Percentiles rank a stretch among this genome's conserved stretches.
phyloP scores from a whole-genome alignment of 179 eudicot genomes.

The Sideroxylon spinosum region DNA sequence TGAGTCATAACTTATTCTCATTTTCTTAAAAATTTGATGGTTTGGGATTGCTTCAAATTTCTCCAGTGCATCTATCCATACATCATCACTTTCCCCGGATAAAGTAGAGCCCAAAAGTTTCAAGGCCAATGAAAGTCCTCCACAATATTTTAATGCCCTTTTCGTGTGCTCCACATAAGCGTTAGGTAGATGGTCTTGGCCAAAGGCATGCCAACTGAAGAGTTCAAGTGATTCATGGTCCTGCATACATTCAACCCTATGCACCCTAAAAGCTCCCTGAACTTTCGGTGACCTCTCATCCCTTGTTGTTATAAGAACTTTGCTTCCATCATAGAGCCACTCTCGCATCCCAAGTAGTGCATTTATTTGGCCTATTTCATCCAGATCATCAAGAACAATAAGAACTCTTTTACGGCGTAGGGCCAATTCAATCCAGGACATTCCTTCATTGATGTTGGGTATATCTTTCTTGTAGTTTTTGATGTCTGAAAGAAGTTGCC shows the following conservation, averaged over 20 bases:
- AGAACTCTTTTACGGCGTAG: neutral
- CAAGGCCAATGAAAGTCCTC: neutral
- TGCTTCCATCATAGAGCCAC: neutral
- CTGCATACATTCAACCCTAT: neutral
- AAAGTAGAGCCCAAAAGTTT: no score
- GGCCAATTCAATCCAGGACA: neutral
- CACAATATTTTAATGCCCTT: no score
- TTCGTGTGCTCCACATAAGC: neutral
- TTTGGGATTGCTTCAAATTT: neutral
- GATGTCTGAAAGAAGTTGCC: slow-evolving; percentile 1
- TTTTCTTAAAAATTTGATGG: no score
- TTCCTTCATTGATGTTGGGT: neutral
- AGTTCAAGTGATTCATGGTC: neutral
- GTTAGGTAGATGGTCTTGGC: no score
- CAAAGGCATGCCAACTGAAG: no score
- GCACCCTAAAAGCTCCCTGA: neutral
- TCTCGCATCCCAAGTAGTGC: neutral
- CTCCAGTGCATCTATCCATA: neutral
- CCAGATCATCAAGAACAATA: neutral
- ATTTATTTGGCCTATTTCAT: neutral
- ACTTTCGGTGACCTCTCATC: neutral
- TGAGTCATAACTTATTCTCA: slow-evolving; percentile 3
- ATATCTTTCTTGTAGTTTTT: neutral
- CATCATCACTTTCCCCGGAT: slow-evolving; percentile 3
- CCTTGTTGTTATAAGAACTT: neutral